Evolutionary conservation across 108 stramenopile genomes (phyloP).

Genomic region (Cylindrotheca fusiformis): DNA sequence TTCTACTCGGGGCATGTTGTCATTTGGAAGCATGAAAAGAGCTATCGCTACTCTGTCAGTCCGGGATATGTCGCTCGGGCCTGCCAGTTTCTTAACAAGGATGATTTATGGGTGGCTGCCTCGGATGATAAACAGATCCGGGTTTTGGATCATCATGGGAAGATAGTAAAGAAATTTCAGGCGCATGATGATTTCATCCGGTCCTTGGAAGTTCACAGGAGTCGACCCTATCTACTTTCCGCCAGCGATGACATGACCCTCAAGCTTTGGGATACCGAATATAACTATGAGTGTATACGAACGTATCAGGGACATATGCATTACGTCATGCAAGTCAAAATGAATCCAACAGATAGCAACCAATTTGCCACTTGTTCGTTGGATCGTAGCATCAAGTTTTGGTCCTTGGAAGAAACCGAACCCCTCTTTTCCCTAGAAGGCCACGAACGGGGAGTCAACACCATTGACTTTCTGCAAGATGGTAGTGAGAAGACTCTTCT

Average conservation of each 20-base stretch:
- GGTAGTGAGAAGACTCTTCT: slow-evolving; percentile 96
- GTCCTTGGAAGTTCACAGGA: slow-evolving; percentile 89
- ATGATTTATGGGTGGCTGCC: slow-evolving; percentile 94
- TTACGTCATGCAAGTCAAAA: slow-evolving; percentile 99
- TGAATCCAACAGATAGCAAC: slow-evolving; percentile 99
- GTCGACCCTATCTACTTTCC: slow-evolving; percentile 87
- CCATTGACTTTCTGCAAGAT: slow-evolving; percentile 97
- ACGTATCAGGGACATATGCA: slow-evolving; percentile 97
- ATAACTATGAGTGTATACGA: slow-evolving; percentile 91
- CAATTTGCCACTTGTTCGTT: slow-evolving; percentile 97
- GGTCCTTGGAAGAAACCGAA: slow-evolving; percentile 74
- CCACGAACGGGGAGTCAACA: slow-evolving; percentile 97
- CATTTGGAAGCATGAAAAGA: slow-evolving; percentile 97
- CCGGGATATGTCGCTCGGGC: slow-evolving; percentile 81
- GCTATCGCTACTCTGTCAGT: slow-evolving; percentile 90
- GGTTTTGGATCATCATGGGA: slow-evolving; percentile 99
- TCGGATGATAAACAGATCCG: slow-evolving; percentile 92
- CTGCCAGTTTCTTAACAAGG: slow-evolving; percentile 93
- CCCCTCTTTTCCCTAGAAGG: slow-evolving; percentile 96
- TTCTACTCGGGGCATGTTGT: slow-evolving; percentile 97
- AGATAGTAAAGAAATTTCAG: slow-evolving; percentile 96
- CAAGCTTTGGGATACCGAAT: slow-evolving; percentile 98
- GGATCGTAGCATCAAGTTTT: slow-evolving; percentile 96
- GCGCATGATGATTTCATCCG: slow-evolving; percentile 99
- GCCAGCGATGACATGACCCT: slow-evolving; percentile 96